A percentile compares a stretch with the other conserved stretches of the same genome.
phyloP scores from a whole-genome alignment of 1,284 basidiomycete species.

The Sporisorium reilianum region DNA sequence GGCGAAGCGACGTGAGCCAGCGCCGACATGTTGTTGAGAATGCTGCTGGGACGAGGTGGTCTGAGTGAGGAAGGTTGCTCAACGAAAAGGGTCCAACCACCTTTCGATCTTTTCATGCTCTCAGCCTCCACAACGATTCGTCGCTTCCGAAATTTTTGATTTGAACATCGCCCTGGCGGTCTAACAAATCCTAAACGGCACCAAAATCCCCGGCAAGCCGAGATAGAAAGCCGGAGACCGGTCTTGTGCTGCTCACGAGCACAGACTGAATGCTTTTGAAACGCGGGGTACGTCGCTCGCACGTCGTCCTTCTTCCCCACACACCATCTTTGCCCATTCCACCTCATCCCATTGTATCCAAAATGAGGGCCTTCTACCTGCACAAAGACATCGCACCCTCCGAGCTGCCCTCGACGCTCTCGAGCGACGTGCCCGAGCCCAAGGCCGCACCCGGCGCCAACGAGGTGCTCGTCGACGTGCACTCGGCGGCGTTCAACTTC shows the following conservation, averaged over 20 bases:
- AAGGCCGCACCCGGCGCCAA: conserved; percentile 32
- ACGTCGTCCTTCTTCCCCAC: neutral
- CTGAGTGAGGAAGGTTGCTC: too few relatives aligned
- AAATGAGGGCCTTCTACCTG: conserved; percentile 60
- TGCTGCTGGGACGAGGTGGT: neutral
- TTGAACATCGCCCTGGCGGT: neutral
- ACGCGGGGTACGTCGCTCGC: too few relatives aligned
- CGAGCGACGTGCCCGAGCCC: conserved; percentile 50
- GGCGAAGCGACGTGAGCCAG: conserved; percentile 41
- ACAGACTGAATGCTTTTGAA: too few relatives aligned
- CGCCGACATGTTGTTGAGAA: conserved; percentile 32
- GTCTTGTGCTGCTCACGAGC: neutral
- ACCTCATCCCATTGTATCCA: conserved; percentile 9
- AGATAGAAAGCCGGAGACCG: neutral
- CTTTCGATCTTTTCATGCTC: neutral
- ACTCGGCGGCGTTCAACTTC: conserved; percentile 71
- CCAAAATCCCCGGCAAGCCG: neutral
- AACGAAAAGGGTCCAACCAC: neutral
- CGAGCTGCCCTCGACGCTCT: conserved; percentile 55
- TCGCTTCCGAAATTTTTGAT: neutral
- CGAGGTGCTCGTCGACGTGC: conserved; percentile 63
- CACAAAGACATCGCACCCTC: conserved; percentile 57
- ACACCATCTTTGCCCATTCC: neutral
- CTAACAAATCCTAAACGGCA: neutral
- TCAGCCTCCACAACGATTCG: neutral